phyloP scores from a whole-genome alignment of 1,284 basidiomycete species.

The Microbotryum silenes-acaulis region DNA sequence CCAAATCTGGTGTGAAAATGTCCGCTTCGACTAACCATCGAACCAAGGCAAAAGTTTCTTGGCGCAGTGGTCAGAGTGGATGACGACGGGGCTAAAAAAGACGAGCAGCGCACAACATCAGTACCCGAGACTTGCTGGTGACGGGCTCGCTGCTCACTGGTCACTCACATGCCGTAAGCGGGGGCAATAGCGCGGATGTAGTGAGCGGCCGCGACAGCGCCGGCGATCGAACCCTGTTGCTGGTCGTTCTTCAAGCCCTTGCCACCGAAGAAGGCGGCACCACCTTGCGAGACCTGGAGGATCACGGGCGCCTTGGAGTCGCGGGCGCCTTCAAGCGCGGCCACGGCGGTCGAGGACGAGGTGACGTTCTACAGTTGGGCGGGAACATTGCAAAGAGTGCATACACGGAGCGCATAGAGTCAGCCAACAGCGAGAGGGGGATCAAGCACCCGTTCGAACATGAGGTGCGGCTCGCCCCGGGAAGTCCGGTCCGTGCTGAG shows the following conservation, averaged over 20 bases:
- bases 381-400: neutral
- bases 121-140: neutral
- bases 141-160: neutral
- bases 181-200: constrained; percentile 86
- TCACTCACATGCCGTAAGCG: constrained; percentile 74
- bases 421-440: too few relatives aligned
- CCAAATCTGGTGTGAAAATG: neutral
- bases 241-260: constrained; percentile 93
- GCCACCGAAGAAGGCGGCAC: constrained; percentile 91
- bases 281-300: constrained; percentile 95
- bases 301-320: constrained; percentile 97
- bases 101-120: neutral
- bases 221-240: constrained; percentile 91
- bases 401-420: too few relatives aligned
- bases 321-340: constrained; percentile 76
- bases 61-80: constrained; percentile 99
- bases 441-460: too few relatives aligned
- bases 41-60: constrained; percentile 99
- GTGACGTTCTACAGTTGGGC: constrained; percentile 33
- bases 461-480: too few relatives aligned
- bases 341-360: constrained; percentile 78
- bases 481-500: too few relatives aligned
- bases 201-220: constrained; percentile 85
- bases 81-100: constrained; percentile 69
- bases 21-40: constrained; percentile 51